Percentiles rank a stretch among this genome's conserved stretches.
Conservation (phyloP, 2,329 filamentous ascomycete species). For the Arthrocladium fulminans region DNA sequence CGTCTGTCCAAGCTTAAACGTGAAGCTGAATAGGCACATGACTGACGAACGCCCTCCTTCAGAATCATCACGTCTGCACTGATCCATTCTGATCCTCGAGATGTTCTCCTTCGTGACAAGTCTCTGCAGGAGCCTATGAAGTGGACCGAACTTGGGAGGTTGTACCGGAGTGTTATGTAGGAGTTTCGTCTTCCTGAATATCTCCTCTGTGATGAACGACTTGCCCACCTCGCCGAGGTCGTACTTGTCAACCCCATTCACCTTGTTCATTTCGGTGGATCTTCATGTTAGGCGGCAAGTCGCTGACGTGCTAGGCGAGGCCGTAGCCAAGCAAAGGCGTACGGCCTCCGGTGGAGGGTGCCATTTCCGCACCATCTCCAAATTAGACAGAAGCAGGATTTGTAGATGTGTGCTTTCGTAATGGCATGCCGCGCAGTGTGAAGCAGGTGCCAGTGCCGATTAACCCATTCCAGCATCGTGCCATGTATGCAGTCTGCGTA, state of each 20-base stretch:
- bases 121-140: constrained; percentile 28
- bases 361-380: constrained; percentile 38
- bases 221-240: constrained; percentile 43
- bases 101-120: constrained; percentile 33
- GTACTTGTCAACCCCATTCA: constrained; percentile 41
- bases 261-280: constrained; percentile 26
- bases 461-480: constrained; percentile 25
- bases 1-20: no score
- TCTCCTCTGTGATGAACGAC: constrained; percentile 44
- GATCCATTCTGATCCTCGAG: constrained; percentile 33
- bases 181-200: constrained; percentile 44
- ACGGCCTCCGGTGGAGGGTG: constrained; percentile 25
- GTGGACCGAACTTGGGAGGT: constrained; percentile 35
- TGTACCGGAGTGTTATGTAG: constrained; percentile 40
- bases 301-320: constrained; percentile 26
- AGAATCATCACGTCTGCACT: no score
- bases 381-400: constrained; percentile 35
- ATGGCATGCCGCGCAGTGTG: constrained; percentile 33
- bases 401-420: constrained; percentile 29
- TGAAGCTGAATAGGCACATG: no score
- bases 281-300: constrained; percentile 27
- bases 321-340: constrained; percentile 28
- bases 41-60: no score
- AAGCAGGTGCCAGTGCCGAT: constrained; percentile 33
- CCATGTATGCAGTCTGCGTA: constrained; percentile 29